Percentiles rank a stretch among this genome's conserved stretches.
Evolutionary conservation across 331 rosid genomes (phyloP).

Genomic region (Malus hybrid): DNA sequence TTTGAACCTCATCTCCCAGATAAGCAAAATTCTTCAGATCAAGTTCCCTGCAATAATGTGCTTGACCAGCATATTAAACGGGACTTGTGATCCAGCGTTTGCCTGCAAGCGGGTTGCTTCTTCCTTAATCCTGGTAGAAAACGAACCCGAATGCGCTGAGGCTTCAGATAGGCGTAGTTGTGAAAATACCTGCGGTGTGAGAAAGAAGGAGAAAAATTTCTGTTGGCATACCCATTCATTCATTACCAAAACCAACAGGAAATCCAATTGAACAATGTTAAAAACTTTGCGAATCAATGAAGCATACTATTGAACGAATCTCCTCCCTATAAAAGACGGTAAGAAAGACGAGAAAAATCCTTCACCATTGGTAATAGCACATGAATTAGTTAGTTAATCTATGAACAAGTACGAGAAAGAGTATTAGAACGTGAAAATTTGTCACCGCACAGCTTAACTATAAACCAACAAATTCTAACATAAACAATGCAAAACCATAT

Average conservation of each 20-base stretch:
- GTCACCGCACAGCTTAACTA: not conserved
- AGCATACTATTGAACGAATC: not conserved
- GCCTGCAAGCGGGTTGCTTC: slow-evolving; percentile 45
- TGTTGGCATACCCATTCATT: not conserved
- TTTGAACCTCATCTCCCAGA: not conserved
- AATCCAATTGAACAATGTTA: not conserved
- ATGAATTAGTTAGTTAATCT: not conserved
- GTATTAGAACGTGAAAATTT: no score
- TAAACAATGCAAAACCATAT: not conserved
- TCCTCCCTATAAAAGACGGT: not conserved
- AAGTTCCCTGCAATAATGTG: not conserved
- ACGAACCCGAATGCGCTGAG: slow-evolving; percentile 88
- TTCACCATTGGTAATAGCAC: not conserved
- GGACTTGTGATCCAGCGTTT: slow-evolving; percentile 58
- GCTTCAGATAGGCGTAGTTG: slow-evolving; percentile 96
- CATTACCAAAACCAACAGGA: not conserved
- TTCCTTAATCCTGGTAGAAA: slow-evolving; percentile 85
- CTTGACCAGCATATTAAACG: slow-evolving; percentile 30
- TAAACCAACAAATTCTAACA: not conserved
- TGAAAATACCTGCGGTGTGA: slow-evolving; percentile 58
- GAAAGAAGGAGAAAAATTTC: not conserved
- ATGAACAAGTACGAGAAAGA: not conserved
- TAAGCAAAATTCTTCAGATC: not conserved
- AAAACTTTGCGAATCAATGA: not conserved
- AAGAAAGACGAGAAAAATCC: not conserved